phyloP scores from a whole-genome alignment of 1,284 basidiomycete genomes.

The Puccinia horiana region DNA sequence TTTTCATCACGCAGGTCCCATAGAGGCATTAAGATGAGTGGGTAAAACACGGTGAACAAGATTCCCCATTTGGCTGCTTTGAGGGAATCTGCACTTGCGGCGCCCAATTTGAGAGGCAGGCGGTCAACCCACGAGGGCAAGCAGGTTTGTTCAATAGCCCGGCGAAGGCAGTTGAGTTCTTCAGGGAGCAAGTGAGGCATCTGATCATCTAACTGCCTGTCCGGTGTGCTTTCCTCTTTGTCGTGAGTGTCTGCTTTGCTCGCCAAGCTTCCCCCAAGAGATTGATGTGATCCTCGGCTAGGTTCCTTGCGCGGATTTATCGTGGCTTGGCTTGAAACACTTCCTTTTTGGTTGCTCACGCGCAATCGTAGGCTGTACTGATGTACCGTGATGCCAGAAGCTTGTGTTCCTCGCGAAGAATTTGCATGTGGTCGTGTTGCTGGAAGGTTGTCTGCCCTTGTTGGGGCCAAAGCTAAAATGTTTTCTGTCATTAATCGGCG shows the following conservation, averaged over 20 bases:
- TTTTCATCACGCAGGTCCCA: conserved; percentile 3
- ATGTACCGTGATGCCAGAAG: not conserved
- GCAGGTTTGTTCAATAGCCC: not conserved
- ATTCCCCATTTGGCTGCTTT: conserved; percentile 18
- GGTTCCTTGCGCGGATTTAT: not conserved
- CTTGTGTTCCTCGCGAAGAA: not conserved
- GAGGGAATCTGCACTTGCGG: conserved; percentile 1
- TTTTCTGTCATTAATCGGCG: not conserved
- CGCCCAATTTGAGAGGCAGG: conserved; percentile 11
- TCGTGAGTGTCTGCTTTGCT: not conserved
- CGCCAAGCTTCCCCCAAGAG: not conserved
- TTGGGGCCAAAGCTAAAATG: not conserved
- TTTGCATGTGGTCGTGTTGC: not conserved
- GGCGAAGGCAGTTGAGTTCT: not conserved
- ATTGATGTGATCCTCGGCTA: not conserved
- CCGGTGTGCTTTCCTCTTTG: not conserved
- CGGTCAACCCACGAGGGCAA: conserved; percentile 10
- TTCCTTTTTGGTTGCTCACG: not conserved
- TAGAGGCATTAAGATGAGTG: not conserved
- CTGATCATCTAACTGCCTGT: not conserved
- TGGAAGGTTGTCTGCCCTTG: not conserved
- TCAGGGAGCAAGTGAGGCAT: conserved; percentile 11
- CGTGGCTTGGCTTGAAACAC: conserved; percentile 1
- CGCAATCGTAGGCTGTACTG: not conserved
- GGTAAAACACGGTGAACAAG: conserved; percentile 11